These are phyloP conservation scores for Poronia punctata DNA, from an alignment of 495 filamentous ascomycete genomes.

Conservation along the genomic window DNA sequence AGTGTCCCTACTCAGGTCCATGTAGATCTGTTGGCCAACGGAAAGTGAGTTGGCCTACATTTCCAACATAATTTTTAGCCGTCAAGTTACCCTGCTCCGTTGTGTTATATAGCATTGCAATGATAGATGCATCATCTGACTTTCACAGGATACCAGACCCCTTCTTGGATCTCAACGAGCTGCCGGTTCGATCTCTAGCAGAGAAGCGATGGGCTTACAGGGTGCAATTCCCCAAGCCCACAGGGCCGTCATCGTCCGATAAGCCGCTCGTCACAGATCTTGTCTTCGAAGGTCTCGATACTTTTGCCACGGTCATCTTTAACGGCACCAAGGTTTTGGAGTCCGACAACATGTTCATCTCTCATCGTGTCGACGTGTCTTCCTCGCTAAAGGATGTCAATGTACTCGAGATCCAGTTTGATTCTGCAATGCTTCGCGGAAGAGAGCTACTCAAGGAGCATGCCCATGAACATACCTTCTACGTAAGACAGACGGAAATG, in stretches of 20 bases:
- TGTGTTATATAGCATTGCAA: neutral
- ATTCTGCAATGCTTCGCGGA: conserved; percentile 33
- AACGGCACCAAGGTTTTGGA: conserved; percentile 49
- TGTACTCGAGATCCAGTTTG: conserved; percentile 36
- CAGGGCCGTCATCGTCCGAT: conserved; percentile 15
- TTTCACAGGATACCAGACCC: conserved; percentile 48
- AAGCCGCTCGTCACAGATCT: conserved; percentile 33
- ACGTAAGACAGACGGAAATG: conserved; percentile 40
- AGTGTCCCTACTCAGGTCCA: conserved; percentile 23
- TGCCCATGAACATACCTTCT: conserved; percentile 37
- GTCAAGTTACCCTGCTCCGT: neutral
- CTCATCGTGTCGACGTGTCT: conserved; percentile 41
- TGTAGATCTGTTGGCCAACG: conserved; percentile 20
- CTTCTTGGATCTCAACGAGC: conserved; percentile 62
- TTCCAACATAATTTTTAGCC: neutral
- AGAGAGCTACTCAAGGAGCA: conserved; percentile 34
- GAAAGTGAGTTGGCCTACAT: conserved; percentile 11
- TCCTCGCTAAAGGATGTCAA: conserved; percentile 19
- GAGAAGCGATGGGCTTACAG: conserved; percentile 58
- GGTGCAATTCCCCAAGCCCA: conserved; percentile 35
- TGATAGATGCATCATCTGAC: conserved; percentile 3
- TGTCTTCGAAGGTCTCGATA: conserved; percentile 60
- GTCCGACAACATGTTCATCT: conserved; percentile 59
- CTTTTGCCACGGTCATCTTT: conserved; percentile 53
- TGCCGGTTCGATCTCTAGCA: conserved; percentile 60